Conservation (phyloP, 768 basidiomycete genomes). For the Crucibulum laeve region DNA sequence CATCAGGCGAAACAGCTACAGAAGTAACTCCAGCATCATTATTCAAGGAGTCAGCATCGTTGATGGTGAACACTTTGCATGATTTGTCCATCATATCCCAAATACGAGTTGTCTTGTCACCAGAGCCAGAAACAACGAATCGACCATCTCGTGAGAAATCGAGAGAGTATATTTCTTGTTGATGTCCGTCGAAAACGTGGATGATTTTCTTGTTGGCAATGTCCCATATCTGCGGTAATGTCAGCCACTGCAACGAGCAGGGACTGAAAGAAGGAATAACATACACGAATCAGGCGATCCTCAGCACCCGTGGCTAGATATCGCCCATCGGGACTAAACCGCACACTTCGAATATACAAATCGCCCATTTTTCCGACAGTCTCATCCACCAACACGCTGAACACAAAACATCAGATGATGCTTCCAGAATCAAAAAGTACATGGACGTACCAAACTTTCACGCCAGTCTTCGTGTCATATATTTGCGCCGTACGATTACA, state of each 20-base stretch:
- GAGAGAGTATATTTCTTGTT: slow-evolving; percentile 90
- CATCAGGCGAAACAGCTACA: slow-evolving; percentile 76
- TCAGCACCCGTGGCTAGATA: slow-evolving; percentile 93
- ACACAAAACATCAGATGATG: slow-evolving; percentile 1
- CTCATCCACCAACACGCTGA: slow-evolving; percentile 76
- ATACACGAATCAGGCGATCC: slow-evolving; percentile 86
- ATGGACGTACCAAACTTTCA: slow-evolving; percentile 69
- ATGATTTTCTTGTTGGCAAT: slow-evolving; percentile 71
- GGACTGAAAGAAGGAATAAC: slow-evolving; percentile 34
- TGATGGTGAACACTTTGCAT: slow-evolving; percentile 43
- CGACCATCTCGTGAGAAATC: slow-evolving; percentile 79
- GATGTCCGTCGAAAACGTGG: slow-evolving; percentile 76
- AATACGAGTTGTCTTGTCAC: slow-evolving; percentile 52
- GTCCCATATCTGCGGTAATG: slow-evolving; percentile 73
- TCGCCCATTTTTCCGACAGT: slow-evolving; percentile 70
- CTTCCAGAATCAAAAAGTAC: slow-evolving; percentile 8
- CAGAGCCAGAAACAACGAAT: slow-evolving; percentile 85
- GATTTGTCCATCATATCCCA: slow-evolving; percentile 39
- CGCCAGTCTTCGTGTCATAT: slow-evolving; percentile 87
- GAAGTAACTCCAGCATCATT: slow-evolving; percentile 67
- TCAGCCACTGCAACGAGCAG: slow-evolving; percentile 1
- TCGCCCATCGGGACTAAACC: slow-evolving; percentile 93
- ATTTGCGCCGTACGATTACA: slow-evolving; percentile 95
- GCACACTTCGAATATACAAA: slow-evolving; percentile 89
- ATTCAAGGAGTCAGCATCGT: slow-evolving; percentile 45